Base-by-base conservation (phyloP, 1,284 basidiomycete genomes). In the Malassezia nana region DNA sequence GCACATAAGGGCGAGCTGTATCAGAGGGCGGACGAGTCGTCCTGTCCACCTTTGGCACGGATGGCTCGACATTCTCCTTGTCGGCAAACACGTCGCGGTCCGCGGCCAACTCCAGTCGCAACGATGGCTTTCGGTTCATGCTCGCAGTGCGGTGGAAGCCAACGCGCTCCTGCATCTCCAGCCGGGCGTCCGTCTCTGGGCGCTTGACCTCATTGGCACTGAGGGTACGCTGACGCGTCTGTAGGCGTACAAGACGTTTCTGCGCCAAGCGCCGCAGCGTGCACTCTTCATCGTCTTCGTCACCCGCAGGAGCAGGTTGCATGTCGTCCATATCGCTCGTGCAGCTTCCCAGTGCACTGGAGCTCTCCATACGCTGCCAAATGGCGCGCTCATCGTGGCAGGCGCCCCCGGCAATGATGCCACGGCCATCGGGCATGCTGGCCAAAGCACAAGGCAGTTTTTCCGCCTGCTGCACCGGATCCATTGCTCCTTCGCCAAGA, bases 231-330 rank as follows among this genome's bases (percentile, higher is more conserved):
- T 46, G 47, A n/a, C 41, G 53, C 42, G 18, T 20, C 1, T 47
- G 43, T 6, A 30, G 30, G 44, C 57, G 44, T 28, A 32, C 9
- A 4, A 35, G 20, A 31, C 66, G 62, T 22, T 64, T 60, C 40
- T 65, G 60, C 15, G 69, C 69, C 16, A 69, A 60, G 26, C 62
- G 50, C 16, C 67, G 63, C 33, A 72, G 58, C 38, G 69, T 72
- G 18, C 55, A 58, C 54, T 72, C 69, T 44, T 72, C 69, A 45
- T 72, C 69, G 47, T 72, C 68, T 35, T 67, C 66, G 13, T 58
- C 45, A 12, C 45, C 52, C 30, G 26, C 25, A 8, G 33, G 30
- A 38, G 45, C 45, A 15, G 32, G 20, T 20, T 30, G 16, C 31
- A 20, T 38, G 13, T 18, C 28, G 13, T 56, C 49, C 31, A 28